Evolutionary conservation across 805 yeast genomes (phyloP), one percentile per base, ranked within the genome.

Genomic region (Saccharomycopsis microspora): DNA sequence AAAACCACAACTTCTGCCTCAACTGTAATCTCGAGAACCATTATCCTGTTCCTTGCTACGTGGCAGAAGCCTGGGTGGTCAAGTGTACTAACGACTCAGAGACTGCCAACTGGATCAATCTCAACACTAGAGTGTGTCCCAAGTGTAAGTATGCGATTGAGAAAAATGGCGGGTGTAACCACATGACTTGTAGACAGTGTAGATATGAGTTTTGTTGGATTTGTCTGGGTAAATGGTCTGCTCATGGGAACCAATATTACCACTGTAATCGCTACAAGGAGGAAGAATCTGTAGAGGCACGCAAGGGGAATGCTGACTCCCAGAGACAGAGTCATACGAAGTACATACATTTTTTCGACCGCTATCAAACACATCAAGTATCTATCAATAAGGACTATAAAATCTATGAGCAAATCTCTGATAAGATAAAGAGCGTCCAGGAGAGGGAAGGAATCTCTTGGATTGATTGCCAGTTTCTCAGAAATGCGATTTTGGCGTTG

Each of bases 131-230:
- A 56, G 75, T 76, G 41, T 93, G 98, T 62, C 95, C 96, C 0
- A 76, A 76, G 58, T 93, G 98, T 66, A 66, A 67, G 6, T 68
- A 87, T 1, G 68, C 78, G 32, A 93, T 90, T 53, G 97, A 93
- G 60, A 88, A 90, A 58, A 84, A 84, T 60, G 97, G 97, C 28
- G 98, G 98, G 0, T 93, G 98, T 65, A 90, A 90, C 64, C 98
- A 93, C 64, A 90, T 93, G 96, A 74, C 79, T 1, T 93, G 98
- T 62, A 69, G 75, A 3, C 80, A 78, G 50, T 93, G 98, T 62
- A 59, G 62, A 8, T 64, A 76, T 60, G 85, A 89, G 60, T 93
- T 88, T 60, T 93, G 98, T 63, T 93, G 98, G 98, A 78, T 89
- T 38, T 93, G 98, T 63, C 61, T 76, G 52, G 80, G 80, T 3